phyloP scores from a whole-genome alignment of 2,329 filamentous ascomycete species.

The Talaromyces funiculosus region DNA sequence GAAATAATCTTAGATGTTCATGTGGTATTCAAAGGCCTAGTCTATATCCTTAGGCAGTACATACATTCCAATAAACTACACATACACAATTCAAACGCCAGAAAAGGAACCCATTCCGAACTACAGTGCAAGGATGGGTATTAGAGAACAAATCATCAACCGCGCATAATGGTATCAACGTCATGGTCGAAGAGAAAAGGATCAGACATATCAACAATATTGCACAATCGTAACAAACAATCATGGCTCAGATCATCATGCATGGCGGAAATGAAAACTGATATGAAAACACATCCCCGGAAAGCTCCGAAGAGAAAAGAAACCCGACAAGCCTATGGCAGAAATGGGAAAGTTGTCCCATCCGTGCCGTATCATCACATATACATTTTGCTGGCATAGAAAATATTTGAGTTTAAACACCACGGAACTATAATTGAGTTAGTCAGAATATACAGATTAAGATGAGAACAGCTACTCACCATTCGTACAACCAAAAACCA shows the following conservation, averaged over 20 bases:
- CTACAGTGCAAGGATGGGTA: background rate
- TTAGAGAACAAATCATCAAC: background rate
- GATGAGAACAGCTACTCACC: slow-evolving; percentile 52
- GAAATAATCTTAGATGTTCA: background rate
- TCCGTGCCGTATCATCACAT: background rate
- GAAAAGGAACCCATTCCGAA: background rate
- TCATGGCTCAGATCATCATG: slow-evolving; percentile 1
- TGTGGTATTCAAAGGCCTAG: background rate
- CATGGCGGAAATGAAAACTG: background rate
- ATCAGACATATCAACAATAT: background rate
- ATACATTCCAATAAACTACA: background rate
- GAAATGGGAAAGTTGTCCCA: too few species aligned
- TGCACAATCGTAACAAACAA: background rate
- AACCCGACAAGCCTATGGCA: background rate
- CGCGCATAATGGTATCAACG: slow-evolving; percentile 9
- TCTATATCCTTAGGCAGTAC: background rate
- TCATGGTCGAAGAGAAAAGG: background rate
- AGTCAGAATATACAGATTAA: background rate
- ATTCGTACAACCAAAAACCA: slow-evolving; percentile 90
- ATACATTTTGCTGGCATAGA: background rate
- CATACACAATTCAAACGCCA: background rate
- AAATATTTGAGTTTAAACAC: slow-evolving; percentile 34
- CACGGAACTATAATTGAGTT: slow-evolving; percentile 41
- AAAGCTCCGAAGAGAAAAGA: background rate
- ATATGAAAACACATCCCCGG: background rate